phyloP scores from a whole-genome alignment of 768 basidiomycete genomes.

The Trametes cingulata region DNA sequence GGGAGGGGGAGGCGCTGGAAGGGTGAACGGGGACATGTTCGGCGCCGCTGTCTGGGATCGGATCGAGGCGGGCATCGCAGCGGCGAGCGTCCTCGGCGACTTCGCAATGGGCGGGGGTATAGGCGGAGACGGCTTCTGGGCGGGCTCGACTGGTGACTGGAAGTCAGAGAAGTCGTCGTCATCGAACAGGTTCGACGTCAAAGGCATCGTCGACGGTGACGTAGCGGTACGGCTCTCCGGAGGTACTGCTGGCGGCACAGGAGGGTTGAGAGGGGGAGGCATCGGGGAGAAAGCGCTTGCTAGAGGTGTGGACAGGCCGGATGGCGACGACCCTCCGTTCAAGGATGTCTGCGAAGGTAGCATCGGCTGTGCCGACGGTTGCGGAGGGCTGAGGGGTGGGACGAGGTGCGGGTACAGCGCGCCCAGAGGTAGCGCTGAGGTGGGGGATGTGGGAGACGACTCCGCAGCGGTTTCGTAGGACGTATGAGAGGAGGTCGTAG shows the following conservation, averaged over 20 bases:
- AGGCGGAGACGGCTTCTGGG: neutral
- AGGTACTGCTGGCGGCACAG: neutral
- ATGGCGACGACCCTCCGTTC: neutral
- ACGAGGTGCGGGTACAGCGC: conserved; percentile 21
- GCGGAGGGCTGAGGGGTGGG: conserved; percentile 4
- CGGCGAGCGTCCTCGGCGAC: conserved; percentile 2
- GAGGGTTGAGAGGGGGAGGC: neutral
- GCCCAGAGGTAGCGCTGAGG: conserved; percentile 20
- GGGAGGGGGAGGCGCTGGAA: conserved; percentile 9
- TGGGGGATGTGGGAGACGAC: conserved; percentile 17
- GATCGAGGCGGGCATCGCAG: neutral
- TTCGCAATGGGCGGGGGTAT: conserved; percentile 14
- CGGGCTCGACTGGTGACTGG: conserved; percentile 25
- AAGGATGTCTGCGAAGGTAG: neutral
- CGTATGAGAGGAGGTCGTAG: conserved; percentile 13
- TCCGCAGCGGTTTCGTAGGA: conserved; percentile 16
- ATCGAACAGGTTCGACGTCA: conserved; percentile 22
- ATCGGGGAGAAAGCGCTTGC: conserved; percentile 5
- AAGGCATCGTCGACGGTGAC: conserved; percentile 5
- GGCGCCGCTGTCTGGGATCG: neutral
- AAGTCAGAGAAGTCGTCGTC: conserved; percentile 31
- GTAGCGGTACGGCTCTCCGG: neutral
- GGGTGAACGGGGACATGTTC: conserved; percentile 2
- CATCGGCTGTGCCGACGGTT: conserved; percentile 9
- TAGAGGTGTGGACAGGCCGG: neutral